Evolutionary conservation across 352 stramenopile genomes (phyloP), one percentile per base, ranked within the genome.

Genomic region (Globisporangium okanoganense): DNA sequence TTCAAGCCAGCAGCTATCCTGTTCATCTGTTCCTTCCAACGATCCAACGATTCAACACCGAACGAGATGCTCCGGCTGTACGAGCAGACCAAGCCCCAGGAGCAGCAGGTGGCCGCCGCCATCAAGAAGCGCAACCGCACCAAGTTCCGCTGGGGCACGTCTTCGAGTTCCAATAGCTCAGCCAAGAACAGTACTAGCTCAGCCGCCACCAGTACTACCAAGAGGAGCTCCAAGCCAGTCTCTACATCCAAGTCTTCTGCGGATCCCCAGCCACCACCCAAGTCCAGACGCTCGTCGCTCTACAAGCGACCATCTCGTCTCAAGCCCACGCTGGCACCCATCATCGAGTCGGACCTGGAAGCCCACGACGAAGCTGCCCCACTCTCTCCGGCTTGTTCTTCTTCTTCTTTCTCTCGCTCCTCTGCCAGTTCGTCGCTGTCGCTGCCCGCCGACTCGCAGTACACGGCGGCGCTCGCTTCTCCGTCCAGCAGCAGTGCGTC

Each of bases 31-130:
- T 52, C 3, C 24, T 52, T 52, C 53, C 35, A 59, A 36, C 33
- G 18, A 48, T 36, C 24, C 18, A 52, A 7, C 29, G 25, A 53
- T 24, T 5, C 12, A 36, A 22, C n/a, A 6, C 9, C 29, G 10
- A 49, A 29, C 24, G 27, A 38, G 20, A 65, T 53, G 41, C 41
- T 67, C 18, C 54, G n/a, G 5, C 48, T 33, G 20, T 64, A 67
- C 38, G 61, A 67, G 35, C 33, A 43, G 55, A 67, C 61, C 36
- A 67, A 64, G 40, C 56, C 61, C 14, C 22, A 25, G n/a, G 61
- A 67, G 29, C 55, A 57, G 35, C 54, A 62, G 57, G 45, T 48
- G 20, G 20, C 18, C 14, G 43, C 62, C 12, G 53, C 62, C 6
- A 41, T 65, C 57, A 66, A 44, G 41, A 54, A 65, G 40, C 58